Conservation (phyloP, 306 rosid species). For the Castanea sativa region DNA sequence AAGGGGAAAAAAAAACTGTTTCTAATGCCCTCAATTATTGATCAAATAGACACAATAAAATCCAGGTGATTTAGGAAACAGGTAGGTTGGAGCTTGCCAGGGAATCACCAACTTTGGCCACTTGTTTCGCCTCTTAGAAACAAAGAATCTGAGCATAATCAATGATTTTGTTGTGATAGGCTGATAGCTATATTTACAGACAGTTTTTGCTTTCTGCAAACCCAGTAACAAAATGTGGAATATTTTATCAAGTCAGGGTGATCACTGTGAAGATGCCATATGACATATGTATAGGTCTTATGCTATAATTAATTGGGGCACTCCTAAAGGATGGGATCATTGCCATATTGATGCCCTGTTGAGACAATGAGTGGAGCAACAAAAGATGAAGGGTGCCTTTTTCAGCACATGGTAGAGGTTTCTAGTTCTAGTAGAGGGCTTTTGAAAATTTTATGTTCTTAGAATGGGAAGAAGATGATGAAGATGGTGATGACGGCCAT, state of each 20-base stretch:
- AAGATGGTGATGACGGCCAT: not conserved
- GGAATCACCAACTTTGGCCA: not conserved
- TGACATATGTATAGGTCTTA: not conserved
- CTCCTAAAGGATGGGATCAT: not conserved
- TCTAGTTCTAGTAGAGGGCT: not conserved
- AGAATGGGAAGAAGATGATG: slow-evolving; percentile 1
- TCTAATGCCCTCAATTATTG: not conserved
- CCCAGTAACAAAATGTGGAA: not conserved
- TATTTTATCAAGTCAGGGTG: not conserved
- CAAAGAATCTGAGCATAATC: not conserved
- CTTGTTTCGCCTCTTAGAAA: not conserved
- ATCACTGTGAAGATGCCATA: not conserved
- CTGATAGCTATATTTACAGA: not conserved
- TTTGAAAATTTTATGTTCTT: not conserved
- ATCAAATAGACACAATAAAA: not conserved
- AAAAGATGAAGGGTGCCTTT: not conserved
- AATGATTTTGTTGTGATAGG: not conserved
- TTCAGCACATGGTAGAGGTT: not conserved
- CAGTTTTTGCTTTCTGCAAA: not conserved
- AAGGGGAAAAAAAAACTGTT: not conserved
- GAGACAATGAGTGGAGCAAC: not conserved
- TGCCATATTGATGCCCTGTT: not conserved
- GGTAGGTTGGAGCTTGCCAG: not conserved
- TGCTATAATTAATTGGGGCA: slow-evolving; percentile 1
- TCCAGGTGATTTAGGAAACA: not conserved